These are phyloP conservation scores for Xylariaceae sp. DNA, from an alignment of 2,329 filamentous ascomycete species.

Conservation along the genomic window DNA sequence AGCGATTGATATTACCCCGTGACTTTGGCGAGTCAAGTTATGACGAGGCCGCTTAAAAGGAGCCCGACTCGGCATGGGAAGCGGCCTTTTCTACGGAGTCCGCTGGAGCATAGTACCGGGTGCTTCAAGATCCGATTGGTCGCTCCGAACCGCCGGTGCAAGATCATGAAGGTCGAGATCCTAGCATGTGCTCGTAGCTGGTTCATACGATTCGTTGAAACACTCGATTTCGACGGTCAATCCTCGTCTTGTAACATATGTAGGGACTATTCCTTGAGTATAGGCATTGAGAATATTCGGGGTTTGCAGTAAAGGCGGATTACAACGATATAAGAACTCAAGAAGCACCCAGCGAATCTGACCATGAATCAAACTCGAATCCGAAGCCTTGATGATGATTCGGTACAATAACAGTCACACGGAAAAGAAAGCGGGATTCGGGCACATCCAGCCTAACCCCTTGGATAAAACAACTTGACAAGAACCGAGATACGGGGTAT, in stretches of 20 bases:
- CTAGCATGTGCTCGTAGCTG: conserved; percentile 40
- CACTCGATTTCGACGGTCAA: neutral
- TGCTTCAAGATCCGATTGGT: conserved; percentile 49
- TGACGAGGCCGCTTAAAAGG: conserved; percentile 47
- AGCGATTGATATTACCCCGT: neutral
- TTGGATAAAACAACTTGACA: conserved; percentile 70
- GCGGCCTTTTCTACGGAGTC: conserved; percentile 38
- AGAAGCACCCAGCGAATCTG: conserved; percentile 58
- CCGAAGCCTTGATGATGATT: conserved; percentile 60
- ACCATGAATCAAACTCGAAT: conserved; percentile 52
- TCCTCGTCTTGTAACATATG: neutral
- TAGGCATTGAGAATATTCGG: conserved; percentile 65
- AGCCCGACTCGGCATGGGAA: conserved; percentile 65
- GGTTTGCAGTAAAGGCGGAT: conserved; percentile 69
- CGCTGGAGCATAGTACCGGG: conserved; percentile 49
- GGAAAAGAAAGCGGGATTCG: conserved; percentile 64
- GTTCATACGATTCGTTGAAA: conserved; percentile 68
- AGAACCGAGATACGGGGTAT: conserved; percentile 56
- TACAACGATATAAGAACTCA: conserved; percentile 60
- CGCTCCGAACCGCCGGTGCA: conserved; percentile 59
- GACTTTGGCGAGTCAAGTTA: conserved; percentile 32
- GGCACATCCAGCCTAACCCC: conserved; percentile 60
- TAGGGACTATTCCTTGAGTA: conserved; percentile 14
- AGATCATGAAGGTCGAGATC: conserved; percentile 44
- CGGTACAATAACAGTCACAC: conserved; percentile 60